phyloP scores from a whole-genome alignment of 2,329 filamentous ascomycete genomes.

The Chaetomium sp. region DNA sequence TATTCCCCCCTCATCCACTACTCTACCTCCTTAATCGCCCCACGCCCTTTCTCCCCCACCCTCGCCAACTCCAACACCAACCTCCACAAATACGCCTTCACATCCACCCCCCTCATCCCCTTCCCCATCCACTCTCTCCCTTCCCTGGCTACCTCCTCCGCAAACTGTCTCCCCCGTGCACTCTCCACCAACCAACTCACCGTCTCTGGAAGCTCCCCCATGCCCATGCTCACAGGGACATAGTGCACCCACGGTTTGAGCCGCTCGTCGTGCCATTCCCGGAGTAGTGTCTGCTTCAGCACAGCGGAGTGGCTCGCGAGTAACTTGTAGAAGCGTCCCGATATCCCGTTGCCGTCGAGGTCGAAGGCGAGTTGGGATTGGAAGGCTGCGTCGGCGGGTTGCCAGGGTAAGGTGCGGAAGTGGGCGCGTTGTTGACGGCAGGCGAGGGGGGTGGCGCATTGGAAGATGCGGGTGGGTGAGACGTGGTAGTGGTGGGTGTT shows the following conservation, averaged over 20 bases:
- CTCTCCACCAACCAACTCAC: slow-evolving; percentile 40
- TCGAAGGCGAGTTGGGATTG: slow-evolving; percentile 41
- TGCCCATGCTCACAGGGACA: slow-evolving; percentile 43
- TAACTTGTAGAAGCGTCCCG: slow-evolving; percentile 46
- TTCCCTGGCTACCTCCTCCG: slow-evolving; percentile 44
- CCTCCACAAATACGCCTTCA: slow-evolving; percentile 54
- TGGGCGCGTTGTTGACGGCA: slow-evolving; percentile 12
- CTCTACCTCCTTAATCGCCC: neutral
- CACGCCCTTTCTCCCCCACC: slow-evolving; percentile 30
- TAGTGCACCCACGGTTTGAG: slow-evolving; percentile 53
- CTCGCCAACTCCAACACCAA: slow-evolving; percentile 51
- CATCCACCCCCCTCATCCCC: slow-evolving; percentile 51
- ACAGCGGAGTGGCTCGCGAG: slow-evolving; percentile 41
- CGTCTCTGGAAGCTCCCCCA: slow-evolving; percentile 47
- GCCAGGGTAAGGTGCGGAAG: slow-evolving; percentile 17
- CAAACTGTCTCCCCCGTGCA: slow-evolving; percentile 40
- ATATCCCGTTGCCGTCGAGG: slow-evolving; percentile 50
- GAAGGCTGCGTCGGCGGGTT: slow-evolving; percentile 29
- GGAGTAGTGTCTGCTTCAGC: slow-evolving; percentile 46
- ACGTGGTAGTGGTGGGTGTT: slow-evolving; percentile 31
- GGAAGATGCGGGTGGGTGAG: slow-evolving; percentile 6
- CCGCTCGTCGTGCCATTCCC: slow-evolving; percentile 54
- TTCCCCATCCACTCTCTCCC: slow-evolving; percentile 49
- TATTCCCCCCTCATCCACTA: neutral
- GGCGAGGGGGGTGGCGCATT: neutral